Evolutionary conservation across 2,329 filamentous ascomycete genomes (phyloP), one percentile per base, ranked within the genome.

Genomic region (Fusarium burgessii): DNA sequence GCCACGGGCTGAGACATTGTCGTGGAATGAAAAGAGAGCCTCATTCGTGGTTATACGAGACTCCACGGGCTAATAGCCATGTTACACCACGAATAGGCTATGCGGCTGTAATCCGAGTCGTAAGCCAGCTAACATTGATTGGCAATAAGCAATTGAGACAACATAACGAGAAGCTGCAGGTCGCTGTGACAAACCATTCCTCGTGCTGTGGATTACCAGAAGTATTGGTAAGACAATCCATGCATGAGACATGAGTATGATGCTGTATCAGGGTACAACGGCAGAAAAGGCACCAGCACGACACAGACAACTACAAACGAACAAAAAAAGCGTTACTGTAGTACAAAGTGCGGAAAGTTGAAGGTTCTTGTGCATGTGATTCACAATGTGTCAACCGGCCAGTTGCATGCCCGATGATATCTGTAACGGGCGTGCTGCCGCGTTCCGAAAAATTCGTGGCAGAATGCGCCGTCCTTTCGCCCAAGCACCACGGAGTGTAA

Each of bases 331-430:
- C 7, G 18, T n/a, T 33, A 20, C 27, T 36, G 56, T 52, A 9
- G 32, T 35, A 70, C 59, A 58, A 43, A 42, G 33, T 42, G 46
- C 41, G 52, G 45, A 45, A 61, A 20, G 32, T 40, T 52, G 52
- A 57, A 45, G 17, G 27, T 13, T 14, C 40, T 43, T 17, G 33
- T 55, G 36, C 23, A 17, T 47, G 25, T 49, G 56, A 38, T 45
- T 42, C 56, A 72, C 52, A 42, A 51, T 33, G 27, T 62, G 56
- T 57, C 36, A 38, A 43, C n/a, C 56, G 65, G 60, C 15, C 52
- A 47, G 40, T 49, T 64, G 47, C 60, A 66, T 72, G 51, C 25
- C 68, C 49, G 60, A 56, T 25, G 32, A 52, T 54, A 20, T 23
- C 23, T 66, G 56, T 29, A 70, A 43, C 42, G 56, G 38, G 56